phyloP scores from a whole-genome alignment of 257 asterid genomes.

The Handroanthus guayacan region DNA sequence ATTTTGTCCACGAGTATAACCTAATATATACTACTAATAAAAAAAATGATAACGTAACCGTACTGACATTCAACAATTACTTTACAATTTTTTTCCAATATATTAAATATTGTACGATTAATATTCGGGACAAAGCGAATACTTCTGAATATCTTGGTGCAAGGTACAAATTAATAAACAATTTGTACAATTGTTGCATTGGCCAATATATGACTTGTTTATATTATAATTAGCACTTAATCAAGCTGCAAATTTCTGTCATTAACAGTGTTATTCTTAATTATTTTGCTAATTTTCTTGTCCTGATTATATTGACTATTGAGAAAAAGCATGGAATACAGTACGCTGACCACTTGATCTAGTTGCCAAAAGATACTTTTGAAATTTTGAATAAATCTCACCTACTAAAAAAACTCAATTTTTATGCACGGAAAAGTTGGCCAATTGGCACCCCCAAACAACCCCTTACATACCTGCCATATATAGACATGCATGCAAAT shows the following conservation, averaged over 20 bases:
- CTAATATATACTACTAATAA: too few species aligned
- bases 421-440: constrained; percentile 26
- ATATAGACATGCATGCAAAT: neutral
- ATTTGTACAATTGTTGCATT: constrained; percentile 2
- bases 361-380: constrained; percentile 36
- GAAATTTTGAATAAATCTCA: neutral
- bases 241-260: neutral
- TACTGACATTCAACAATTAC: too few species aligned
- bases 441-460: constrained; percentile 4
- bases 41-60: too few species aligned
- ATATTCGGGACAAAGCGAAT: neutral
- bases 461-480: too few species aligned
- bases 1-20: too few species aligned
- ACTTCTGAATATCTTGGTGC: neutral
- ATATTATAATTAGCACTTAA: neutral
- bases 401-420: neutral
- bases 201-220: neutral
- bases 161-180: neutral
- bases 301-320: constrained; percentile 12
- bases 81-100: too few species aligned
- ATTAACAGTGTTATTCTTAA: constrained; percentile 3
- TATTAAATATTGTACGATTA: too few species aligned
- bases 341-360: constrained; percentile 43
- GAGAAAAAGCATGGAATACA: neutral
- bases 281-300: neutral